Evolutionary conservation across 306 rosid genomes (phyloP).

Genomic region (Oemleria cerasiformis): DNA sequence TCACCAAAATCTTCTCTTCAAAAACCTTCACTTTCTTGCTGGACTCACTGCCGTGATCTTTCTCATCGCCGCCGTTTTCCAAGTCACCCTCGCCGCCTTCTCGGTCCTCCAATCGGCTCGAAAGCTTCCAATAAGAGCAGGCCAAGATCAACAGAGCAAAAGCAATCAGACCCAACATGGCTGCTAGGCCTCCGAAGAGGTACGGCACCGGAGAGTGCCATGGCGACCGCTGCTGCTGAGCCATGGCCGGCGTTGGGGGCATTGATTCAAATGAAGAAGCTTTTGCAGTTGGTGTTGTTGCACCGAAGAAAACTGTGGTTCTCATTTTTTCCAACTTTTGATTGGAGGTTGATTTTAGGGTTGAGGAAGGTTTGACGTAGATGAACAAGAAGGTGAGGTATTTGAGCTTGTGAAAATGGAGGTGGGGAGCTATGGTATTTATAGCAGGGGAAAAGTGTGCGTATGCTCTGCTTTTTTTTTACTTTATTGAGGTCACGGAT

Average conservation of each 20-base stretch:
- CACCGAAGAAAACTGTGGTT: slow-evolving; percentile 19
- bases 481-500: slow-evolving; percentile 39
- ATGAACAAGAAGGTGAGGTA: slow-evolving; percentile 17
- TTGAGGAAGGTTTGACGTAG: slow-evolving; percentile 5
- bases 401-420: slow-evolving; percentile 28
- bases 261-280: neutral
- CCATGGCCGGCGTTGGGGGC: slow-evolving; percentile 18
- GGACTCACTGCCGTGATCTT: slow-evolving; percentile 27
- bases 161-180: slow-evolving; percentile 76
- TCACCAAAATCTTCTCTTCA: slow-evolving; percentile 71
- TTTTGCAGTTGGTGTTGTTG: neutral
- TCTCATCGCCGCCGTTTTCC: slow-evolving; percentile 28
- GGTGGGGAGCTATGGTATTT: slow-evolving; percentile 35
- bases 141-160: slow-evolving; percentile 76
- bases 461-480: slow-evolving; percentile 3
- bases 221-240: slow-evolving; percentile 33
- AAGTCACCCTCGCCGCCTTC: slow-evolving; percentile 33
- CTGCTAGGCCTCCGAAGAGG: slow-evolving; percentile 81
- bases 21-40: slow-evolving; percentile 36
- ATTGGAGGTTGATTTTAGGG: neutral
- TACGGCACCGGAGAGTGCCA: slow-evolving; percentile 97
- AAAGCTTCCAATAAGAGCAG: slow-evolving; percentile 71
- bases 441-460: slow-evolving; percentile 25
- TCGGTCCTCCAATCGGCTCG: slow-evolving; percentile 22
- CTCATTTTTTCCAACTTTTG: slow-evolving; percentile 36